A percentile compares a stretch with the other conserved stretches of the same genome.
Evolutionary conservation across 345 rosid species (phyloP).

Genomic region (Hibiscus syriacus): DNA sequence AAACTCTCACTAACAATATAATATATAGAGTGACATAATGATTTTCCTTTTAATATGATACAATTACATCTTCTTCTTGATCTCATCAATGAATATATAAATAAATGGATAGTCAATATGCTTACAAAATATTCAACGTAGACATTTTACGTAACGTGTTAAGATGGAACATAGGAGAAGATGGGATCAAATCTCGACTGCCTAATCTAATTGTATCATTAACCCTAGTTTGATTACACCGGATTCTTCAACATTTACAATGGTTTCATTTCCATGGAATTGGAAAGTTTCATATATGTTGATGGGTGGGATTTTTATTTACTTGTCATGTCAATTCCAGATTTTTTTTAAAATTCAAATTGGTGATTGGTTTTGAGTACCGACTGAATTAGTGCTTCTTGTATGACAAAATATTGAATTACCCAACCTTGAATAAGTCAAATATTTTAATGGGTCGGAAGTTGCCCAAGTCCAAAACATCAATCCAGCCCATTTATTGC

Average conservation of each 20-base stretch:
- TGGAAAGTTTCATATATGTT: background rate
- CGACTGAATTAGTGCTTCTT: background rate
- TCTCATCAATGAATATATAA: background rate
- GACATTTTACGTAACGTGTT: background rate
- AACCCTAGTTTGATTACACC: background rate
- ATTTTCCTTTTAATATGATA: background rate
- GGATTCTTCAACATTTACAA: background rate
- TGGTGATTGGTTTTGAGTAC: background rate
- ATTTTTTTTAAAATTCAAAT: background rate
- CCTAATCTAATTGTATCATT: background rate
- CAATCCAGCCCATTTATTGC: background rate
- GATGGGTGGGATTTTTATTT: background rate
- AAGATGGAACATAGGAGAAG: background rate
- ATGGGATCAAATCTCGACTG: background rate
- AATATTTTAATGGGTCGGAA: background rate
- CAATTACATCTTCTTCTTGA: background rate
- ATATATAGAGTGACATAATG: background rate
- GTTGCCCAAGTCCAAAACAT: background rate
- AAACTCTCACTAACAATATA: background rate
- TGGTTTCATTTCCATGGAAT: background rate
- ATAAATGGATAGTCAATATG: background rate
- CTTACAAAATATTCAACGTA: constrained; percentile 1
- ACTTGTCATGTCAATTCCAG: background rate
- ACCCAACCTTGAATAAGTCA: background rate
- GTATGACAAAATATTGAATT: background rate